Base-by-base conservation (phyloP, 1,284 basidiomycete genomes). In the Lignosus rhinocerotis region DNA sequence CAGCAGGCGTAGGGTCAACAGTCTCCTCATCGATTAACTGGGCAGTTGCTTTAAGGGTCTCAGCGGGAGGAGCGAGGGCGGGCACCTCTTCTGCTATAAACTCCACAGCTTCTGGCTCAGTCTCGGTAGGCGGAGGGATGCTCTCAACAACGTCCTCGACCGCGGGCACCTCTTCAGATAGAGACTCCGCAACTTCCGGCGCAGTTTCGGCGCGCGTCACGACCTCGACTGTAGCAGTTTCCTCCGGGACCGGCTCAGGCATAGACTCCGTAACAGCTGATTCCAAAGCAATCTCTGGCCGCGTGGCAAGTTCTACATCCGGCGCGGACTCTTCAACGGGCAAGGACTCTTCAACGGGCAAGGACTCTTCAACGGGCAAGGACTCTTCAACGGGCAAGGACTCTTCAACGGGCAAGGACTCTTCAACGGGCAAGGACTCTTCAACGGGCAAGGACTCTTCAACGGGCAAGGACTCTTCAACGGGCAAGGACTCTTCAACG, bases 121-220 rank as follows among this genome's bases (percentile, higher is more conserved):
- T 43, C 41, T 45, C 43, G 21, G 21, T 21, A 16, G 25, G 4
- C 2, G 43, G 19, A 50, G 58, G 21, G 11, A 17, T n/a, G 25
- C 31, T 36, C 19, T 56, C 57, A 17, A 55, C 55, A 11, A 43
- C 46, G n/a, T 54, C 55, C 33, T 51, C 50, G 11, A 25, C 49
- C 33, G 31, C 61, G 16, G 50, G 36, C 7, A 39, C 11, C 14
- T 39, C 36, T n/a, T 39, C 36, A 10, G 17, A 6, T 31, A 36
- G 31, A 31, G 19, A n/a, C 11, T 10, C 6, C 36, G 25, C 19
- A 25, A 39, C 43, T 25, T 30, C 21, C 11, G 43, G 19, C n/a
- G 14, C 39, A 17, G 39, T 17, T n/a, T 42, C 39, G n/a, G 39
- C 39, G 39, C 6, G 14, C 14, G n/a, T n/a, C 8, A 17, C 11